These are phyloP conservation scores for Plasmodium vinckei DNA, from an alignment of 169 alveolate genomes.

Conservation along the genomic window DNA sequence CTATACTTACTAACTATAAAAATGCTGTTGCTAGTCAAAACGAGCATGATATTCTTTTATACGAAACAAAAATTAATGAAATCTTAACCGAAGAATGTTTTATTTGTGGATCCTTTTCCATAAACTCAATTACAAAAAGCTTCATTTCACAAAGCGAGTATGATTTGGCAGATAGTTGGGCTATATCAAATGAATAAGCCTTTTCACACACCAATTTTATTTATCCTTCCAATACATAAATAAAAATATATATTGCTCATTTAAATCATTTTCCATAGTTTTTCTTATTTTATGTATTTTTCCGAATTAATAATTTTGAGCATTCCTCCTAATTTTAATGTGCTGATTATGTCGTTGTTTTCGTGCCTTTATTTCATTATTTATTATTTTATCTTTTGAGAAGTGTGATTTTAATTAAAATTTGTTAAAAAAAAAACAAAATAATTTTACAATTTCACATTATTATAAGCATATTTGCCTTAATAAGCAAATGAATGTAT, in stretches of 20 bases:
- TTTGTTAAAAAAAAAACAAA: neutral
- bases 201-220: neutral
- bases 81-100: slow-evolving; percentile 73
- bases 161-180: slow-evolving; percentile 69
- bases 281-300: no score
- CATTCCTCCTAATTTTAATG: no score
- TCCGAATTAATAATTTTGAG: no score
- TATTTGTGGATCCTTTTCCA: slow-evolving; percentile 72
- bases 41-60: slow-evolving; percentile 43
- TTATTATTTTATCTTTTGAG: neutral
- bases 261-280: neutral
- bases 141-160: slow-evolving; percentile 39
- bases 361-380: neutral
- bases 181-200: slow-evolving; percentile 39
- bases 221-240: neutral
- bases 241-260: neutral
- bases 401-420: neutral
- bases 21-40: slow-evolving; percentile 46
- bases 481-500: no score
- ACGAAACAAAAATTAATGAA: slow-evolving; percentile 75
- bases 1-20: slow-evolving; percentile 52
- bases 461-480: no score
- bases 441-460: no score
- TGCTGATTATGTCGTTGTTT: neutral
- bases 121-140: slow-evolving; percentile 33